These are phyloP conservation scores for Oxyria digyna DNA, from an alignment of 148 eudicot species.

Conservation along the genomic window DNA sequence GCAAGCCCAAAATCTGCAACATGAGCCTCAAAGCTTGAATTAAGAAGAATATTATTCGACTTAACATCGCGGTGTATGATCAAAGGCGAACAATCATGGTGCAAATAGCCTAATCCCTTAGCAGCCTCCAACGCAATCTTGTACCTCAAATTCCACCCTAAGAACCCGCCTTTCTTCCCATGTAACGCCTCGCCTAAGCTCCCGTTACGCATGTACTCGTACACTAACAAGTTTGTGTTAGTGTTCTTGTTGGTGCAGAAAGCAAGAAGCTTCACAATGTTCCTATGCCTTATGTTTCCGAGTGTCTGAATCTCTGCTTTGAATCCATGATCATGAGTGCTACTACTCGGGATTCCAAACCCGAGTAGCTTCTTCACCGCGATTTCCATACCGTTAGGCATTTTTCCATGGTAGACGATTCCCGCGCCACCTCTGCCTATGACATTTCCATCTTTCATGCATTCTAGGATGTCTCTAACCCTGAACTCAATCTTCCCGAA, in stretches of 20 bases:
- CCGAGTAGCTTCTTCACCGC: slow-evolving; percentile 85
- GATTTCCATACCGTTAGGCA: slow-evolving; percentile 68
- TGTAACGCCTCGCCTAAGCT: slow-evolving; percentile 91
- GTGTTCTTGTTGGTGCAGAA: slow-evolving; percentile 77
- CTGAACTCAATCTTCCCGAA: slow-evolving; percentile 67
- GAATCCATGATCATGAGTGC: slow-evolving; percentile 82
- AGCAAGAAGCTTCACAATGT: slow-evolving; percentile 74
- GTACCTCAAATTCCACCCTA: slow-evolving; percentile 85
- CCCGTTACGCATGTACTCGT: slow-evolving; percentile 95
- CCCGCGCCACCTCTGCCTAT: slow-evolving; percentile 96
- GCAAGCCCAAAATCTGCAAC: slow-evolving; percentile 96
- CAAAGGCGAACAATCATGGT: slow-evolving; percentile 89
- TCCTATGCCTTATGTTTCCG: slow-evolving; percentile 83
- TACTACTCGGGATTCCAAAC: slow-evolving; percentile 27
- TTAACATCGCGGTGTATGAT: slow-evolving; percentile 90
- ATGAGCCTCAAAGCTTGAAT: slow-evolving; percentile 78
- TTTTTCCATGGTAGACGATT: slow-evolving; percentile 85
- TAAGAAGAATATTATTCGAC: slow-evolving; percentile 68
- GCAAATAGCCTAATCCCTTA: slow-evolving; percentile 81
- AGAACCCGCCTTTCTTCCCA: slow-evolving; percentile 56
- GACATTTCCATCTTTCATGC: slow-evolving; percentile 89
- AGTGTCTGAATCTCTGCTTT: slow-evolving; percentile 76
- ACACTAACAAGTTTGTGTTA: slow-evolving; percentile 64
- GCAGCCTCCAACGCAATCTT: slow-evolving; percentile 76
- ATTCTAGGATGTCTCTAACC: slow-evolving; percentile 59